A percentile compares a stretch with the other conserved stretches of the same genome.
Conservation (phyloP, 1,139 yeast genomes). For the Kodamaea alishanica region DNA sequence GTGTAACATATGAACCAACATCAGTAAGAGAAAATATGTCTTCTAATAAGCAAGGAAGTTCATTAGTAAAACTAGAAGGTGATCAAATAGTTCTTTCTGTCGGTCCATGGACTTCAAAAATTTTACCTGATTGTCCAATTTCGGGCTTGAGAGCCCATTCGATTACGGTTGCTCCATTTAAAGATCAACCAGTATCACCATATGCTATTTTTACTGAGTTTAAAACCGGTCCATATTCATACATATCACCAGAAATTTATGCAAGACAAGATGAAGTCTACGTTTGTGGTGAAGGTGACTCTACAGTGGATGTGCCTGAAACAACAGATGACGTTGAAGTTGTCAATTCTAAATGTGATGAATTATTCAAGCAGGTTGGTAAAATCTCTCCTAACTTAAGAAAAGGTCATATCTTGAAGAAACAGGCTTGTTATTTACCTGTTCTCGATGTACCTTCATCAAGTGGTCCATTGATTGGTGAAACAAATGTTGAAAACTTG, state of each 20-base stretch:
- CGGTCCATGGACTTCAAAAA: constrained; percentile 95
- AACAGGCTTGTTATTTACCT: constrained; percentile 95
- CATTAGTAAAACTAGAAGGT: constrained; percentile 46
- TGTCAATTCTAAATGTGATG: constrained; percentile 83
- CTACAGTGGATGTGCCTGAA: constrained; percentile 85
- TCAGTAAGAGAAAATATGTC: constrained; percentile 18
- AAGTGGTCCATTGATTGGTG: constrained; percentile 92
- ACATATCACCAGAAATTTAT: constrained; percentile 88
- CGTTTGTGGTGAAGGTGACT: constrained; percentile 96
- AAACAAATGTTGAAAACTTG: constrained; percentile 77
- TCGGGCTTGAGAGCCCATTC: constrained; percentile 93
- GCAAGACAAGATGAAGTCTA: constrained; percentile 95
- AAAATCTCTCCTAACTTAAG: constrained; percentile 68
- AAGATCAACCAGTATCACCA: constrained; percentile 71
- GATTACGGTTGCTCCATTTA: constrained; percentile 80
- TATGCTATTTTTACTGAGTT: constrained; percentile 93
- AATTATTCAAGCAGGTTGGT: constrained; percentile 77
- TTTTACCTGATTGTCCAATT: constrained; percentile 88
- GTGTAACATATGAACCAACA: constrained; percentile 61
- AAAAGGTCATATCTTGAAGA: constrained; percentile 71
- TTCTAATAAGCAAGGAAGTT: constrained; percentile 10
- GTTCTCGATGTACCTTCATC: constrained; percentile 89
- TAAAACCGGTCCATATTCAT: constrained; percentile 58
- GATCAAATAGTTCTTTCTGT: constrained; percentile 80
- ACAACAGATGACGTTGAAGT: constrained; percentile 92